Evolutionary conservation across 83 land plant genomes (phyloP).

Genomic region (Diphasiastrum complanatum): DNA sequence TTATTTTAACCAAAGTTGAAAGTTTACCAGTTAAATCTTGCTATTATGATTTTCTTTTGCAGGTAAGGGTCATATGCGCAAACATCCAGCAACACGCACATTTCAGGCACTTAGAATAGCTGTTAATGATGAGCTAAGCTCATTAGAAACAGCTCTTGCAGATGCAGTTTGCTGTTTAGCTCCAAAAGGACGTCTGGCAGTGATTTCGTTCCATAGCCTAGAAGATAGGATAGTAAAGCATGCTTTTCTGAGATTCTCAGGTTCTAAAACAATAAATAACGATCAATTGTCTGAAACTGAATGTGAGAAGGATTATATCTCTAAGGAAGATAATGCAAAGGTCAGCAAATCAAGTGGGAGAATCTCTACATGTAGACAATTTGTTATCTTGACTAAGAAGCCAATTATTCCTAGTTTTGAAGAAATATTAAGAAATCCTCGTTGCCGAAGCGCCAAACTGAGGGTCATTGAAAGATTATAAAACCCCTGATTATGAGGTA

Average conservation of each 20-base stretch:
- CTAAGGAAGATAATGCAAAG: constrained; percentile 48
- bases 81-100: constrained; percentile 63
- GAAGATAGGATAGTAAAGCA: constrained; percentile 97
- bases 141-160: constrained; percentile 57
- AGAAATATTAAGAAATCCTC: constrained; percentile 60
- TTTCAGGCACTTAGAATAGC: constrained; percentile 98
- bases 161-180: constrained; percentile 65
- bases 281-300: constrained; percentile 7
- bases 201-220: constrained; percentile 93
- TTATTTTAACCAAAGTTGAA: background rate
- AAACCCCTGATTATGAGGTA: no score
- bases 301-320: constrained; percentile 15
- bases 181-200: constrained; percentile 82
- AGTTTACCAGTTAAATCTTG: background rate
- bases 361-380: constrained; percentile 34
- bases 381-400: constrained; percentile 61
- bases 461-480: constrained; percentile 80
- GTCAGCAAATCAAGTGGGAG: constrained; percentile 5
- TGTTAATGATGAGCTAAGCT: constrained; percentile 87
- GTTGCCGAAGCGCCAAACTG: constrained; percentile 90
- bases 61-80: constrained; percentile 67
- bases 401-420: constrained; percentile 70
- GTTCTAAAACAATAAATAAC: constrained; percentile 24
- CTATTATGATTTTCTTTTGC: constrained; percentile 13
- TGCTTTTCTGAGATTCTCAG: constrained; percentile 53